Base-by-base conservation (phyloP, 805 yeast genomes). In the Wickerhamiella shivajii region DNA sequence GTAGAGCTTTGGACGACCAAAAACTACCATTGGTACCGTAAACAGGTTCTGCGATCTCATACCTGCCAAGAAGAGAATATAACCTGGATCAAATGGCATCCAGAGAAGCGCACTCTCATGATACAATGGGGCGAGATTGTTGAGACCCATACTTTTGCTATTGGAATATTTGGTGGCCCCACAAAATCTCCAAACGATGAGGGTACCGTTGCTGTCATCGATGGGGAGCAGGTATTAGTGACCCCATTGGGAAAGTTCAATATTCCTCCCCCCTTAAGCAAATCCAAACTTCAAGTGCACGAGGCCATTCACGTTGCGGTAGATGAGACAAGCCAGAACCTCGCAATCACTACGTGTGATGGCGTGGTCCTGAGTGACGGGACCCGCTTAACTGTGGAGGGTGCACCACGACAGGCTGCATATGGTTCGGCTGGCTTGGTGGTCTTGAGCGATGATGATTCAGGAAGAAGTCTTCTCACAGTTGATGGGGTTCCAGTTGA, bases 21-120 rank as follows among this genome's bases (percentile, higher is more conserved):
- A 50, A 90, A 90, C 55, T 90, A 85, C 55, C 92, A 85, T 50
- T 90, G 98, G 98, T 84, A 79, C 55, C 63, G 85, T 45, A 90
- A 90, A 49, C 92, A 79, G 53, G 92, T 78, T 47, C 55, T 85
- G 3, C 4, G 5, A 1, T 25, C 31, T 13, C 18, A 18, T n/a
- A 29, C 38, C 3, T 26, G 26, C 18, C 29, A 26, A 16, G 8
- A 11, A 4, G n/a, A 9, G 3, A 30, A 31, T 2, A 17, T 27
- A n/a, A 22, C 26, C 11, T 40, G 43, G 40, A 42, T 48, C n/a
- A 23, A 66, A 49, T 90, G 94, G 74, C 96, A 87, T 50, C 87
- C 92, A 1, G 97, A 85, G 51, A 78, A 80, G 50, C 64, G 75
- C 25, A 73, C 79, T 21, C 51, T 85, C 33, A 65, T 84, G 66